Percentiles rank a stretch among this genome's conserved stretches.
Conservation (phyloP, 2,329 filamentous ascomycete genomes). For the Colletotrichum phormii region DNA sequence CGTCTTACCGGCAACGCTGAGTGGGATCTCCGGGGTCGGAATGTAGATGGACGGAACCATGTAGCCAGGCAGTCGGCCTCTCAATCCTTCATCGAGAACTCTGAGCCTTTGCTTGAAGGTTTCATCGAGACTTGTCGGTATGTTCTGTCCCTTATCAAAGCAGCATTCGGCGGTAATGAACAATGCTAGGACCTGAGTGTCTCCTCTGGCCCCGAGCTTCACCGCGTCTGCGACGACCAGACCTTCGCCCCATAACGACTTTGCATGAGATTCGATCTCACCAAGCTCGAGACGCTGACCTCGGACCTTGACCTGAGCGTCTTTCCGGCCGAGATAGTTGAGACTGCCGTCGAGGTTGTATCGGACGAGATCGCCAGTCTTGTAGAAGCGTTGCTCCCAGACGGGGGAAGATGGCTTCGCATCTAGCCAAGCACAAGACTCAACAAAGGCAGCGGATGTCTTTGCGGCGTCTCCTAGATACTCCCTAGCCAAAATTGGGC, state of each 20-base stretch:
- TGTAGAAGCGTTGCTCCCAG: constrained; percentile 33
- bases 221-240: no score
- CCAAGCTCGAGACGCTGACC: constrained; percentile 47
- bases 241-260: no score
- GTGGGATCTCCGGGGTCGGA: neutral
- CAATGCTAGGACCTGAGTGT: no score
- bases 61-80: neutral
- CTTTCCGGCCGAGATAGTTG: constrained; percentile 41
- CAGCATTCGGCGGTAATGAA: no score
- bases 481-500: constrained; percentile 3
- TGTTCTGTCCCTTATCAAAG: no score
- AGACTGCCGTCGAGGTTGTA: constrained; percentile 40
- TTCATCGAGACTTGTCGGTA: no score
- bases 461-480: neutral
- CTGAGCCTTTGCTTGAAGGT: neutral
- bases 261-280: constrained; percentile 41
- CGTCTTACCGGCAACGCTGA: neutral
- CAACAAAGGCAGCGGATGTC: neutral
- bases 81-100: constrained; percentile 6
- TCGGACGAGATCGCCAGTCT: constrained; percentile 40
- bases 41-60: constrained; percentile 3
- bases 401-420: neutral
- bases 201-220: no score
- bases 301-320: constrained; percentile 46
- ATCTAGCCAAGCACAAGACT: neutral